Conservation (phyloP, 139 green algal genomes). For the Chlamydomonas sphaeroides region DNA sequence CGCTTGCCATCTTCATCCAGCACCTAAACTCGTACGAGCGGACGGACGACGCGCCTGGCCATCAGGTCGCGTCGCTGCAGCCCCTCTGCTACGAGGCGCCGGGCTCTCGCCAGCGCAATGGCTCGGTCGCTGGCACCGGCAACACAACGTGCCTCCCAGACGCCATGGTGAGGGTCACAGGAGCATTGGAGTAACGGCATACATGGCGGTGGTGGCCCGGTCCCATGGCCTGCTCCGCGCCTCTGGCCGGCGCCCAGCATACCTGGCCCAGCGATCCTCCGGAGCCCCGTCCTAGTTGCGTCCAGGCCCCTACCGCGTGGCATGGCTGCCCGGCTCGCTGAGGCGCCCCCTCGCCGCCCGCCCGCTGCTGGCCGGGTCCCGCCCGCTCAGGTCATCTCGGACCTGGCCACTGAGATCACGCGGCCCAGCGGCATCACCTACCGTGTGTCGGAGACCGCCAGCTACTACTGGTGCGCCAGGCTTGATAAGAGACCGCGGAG, state of each 20-base stretch:
- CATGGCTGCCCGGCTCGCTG: neutral
- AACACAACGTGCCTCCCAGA: constrained; percentile 2
- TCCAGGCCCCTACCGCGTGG: neutral
- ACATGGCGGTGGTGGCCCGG: neutral
- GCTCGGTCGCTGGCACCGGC: too few relatives aligned
- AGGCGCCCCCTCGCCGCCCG: too few relatives aligned
- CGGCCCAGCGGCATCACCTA: constrained; percentile 22
- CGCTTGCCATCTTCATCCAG: constrained; percentile 16
- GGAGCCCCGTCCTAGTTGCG: too few relatives aligned
- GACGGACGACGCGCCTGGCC: neutral
- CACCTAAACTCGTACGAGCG: constrained; percentile 4
- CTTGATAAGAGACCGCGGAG: too few relatives aligned
- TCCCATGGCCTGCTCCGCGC: too few relatives aligned
- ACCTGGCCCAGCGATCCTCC: too few relatives aligned
- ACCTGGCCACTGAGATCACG: constrained; percentile 21
- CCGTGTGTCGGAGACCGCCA: constrained; percentile 9
- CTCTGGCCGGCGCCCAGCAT: too few relatives aligned
- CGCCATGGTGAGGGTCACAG: neutral
- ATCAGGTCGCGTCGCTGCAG: neutral
- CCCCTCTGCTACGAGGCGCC: constrained; percentile 2
- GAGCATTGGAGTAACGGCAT: neutral
- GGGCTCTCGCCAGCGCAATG: neutral
- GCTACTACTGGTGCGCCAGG: constrained; percentile 2
- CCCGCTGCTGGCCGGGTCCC: neutral
- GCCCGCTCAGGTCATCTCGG: neutral